These are phyloP conservation scores for Blastobotrys serpentis DNA, from an alignment of 1,139 yeast genomes.

Conservation along the genomic window DNA sequence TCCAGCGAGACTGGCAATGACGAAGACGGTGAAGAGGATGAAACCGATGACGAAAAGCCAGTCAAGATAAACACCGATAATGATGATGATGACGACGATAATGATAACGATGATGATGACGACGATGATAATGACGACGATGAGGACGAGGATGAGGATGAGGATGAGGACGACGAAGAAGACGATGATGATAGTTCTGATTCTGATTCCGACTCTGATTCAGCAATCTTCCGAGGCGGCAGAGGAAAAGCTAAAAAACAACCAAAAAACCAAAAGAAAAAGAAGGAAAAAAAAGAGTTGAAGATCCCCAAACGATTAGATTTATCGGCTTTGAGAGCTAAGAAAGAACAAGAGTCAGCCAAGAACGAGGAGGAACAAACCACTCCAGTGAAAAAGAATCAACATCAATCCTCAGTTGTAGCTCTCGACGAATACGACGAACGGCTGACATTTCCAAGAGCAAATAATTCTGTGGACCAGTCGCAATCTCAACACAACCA, in stretches of 20 bases:
- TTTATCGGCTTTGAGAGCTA: constrained; percentile 23
- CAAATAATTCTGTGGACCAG: constrained; percentile 16
- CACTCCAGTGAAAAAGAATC: constrained; percentile 13
- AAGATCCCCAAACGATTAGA: constrained; percentile 30
- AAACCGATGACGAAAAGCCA: constrained; percentile 17
- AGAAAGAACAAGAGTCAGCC: constrained; percentile 20
- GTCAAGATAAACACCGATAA: constrained; percentile 11
- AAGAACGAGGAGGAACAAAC: constrained; percentile 5
- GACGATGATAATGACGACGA: constrained; percentile 20
- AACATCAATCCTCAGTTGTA: constrained; percentile 17
- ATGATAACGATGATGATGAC: constrained; percentile 15
- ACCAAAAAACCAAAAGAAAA: constrained; percentile 21
- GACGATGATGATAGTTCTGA: constrained; percentile 22
- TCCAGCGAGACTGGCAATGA: constrained; percentile 17
- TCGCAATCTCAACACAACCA: constrained; percentile 15
- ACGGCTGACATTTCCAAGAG: constrained; percentile 20
- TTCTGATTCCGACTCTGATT: constrained; percentile 19
- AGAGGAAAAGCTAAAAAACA: constrained; percentile 7
- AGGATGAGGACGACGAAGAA: constrained; percentile 21
- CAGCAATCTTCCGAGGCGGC: background rate
- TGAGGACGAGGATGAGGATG: constrained; percentile 19
- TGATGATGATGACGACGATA: constrained; percentile 19
- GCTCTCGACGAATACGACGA: constrained; percentile 25
- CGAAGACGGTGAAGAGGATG: constrained; percentile 19
- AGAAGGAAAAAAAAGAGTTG: constrained; percentile 21